phyloP scores from a whole-genome alignment of 75 land plant species.

The Cryptomeria japonica region DNA sequence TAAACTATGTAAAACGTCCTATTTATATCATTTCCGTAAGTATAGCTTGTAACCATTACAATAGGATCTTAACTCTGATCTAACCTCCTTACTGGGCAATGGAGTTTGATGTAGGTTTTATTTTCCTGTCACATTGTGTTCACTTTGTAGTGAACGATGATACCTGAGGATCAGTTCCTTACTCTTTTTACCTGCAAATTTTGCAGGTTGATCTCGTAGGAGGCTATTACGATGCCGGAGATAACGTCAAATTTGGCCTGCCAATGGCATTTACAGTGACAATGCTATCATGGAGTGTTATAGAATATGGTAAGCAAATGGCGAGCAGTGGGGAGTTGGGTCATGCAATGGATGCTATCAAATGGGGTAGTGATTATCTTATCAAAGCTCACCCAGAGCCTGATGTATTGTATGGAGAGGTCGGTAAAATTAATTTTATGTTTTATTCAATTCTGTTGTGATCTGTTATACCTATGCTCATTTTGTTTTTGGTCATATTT shows the following conservation, averaged over 20 bases:
- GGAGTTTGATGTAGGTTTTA: background rate
- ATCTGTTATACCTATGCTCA: background rate
- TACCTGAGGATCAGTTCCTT: background rate
- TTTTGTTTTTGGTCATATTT: background rate
- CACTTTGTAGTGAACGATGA: background rate
- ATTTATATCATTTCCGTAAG: background rate
- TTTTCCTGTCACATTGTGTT: background rate
- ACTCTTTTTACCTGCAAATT: background rate
- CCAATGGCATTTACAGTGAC: slow-evolving; percentile 72
- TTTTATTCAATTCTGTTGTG: no score
- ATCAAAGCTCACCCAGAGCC: slow-evolving; percentile 56
- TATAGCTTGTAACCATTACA: background rate
- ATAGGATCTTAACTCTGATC: background rate
- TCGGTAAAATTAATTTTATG: background rate
- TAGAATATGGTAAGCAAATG: slow-evolving; percentile 51
- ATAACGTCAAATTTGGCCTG: slow-evolving; percentile 64
- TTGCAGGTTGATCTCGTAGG: slow-evolving; percentile 58
- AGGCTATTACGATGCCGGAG: slow-evolving; percentile 67
- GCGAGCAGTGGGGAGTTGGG: slow-evolving; percentile 36
- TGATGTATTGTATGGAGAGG: slow-evolving; percentile 55
- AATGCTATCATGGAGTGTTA: slow-evolving; percentile 60
- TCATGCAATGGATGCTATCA: slow-evolving; percentile 53
- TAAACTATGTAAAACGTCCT: background rate
- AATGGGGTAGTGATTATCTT: slow-evolving; percentile 61
- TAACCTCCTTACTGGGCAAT: background rate